Conservation (phyloP, 108 stramenopile genomes). For the Fragilariopsis cylindrus region DNA sequence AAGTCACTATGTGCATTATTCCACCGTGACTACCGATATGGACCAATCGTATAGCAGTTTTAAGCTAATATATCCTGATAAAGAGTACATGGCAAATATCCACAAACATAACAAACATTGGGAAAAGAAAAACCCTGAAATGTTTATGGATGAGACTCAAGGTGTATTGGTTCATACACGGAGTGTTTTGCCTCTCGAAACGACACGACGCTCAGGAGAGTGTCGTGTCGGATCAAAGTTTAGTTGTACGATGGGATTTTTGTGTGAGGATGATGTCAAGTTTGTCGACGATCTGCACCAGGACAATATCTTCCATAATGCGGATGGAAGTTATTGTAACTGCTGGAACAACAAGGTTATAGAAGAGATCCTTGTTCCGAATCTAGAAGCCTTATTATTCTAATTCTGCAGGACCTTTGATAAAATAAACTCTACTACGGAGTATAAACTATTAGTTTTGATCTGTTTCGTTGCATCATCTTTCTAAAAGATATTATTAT, state of each 20-base stretch:
- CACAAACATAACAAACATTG: conserved; percentile 6
- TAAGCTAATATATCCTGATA: conserved; percentile 12
- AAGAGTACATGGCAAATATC: neutral
- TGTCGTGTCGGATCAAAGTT: conserved; percentile 21
- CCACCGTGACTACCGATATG: conserved; percentile 59
- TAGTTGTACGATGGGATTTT: conserved; percentile 34
- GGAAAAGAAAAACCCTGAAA: conserved; percentile 29
- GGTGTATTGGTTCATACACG: conserved; percentile 75
- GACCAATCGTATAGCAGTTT: conserved; percentile 46
- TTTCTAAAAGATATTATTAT: neutral
- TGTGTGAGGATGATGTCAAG: conserved; percentile 25
- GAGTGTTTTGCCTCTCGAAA: conserved; percentile 37
- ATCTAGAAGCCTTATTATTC: conserved; percentile 8
- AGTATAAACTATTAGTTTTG: neutral
- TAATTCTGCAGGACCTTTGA: neutral
- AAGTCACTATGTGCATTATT: conserved; percentile 84
- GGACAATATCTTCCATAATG: conserved; percentile 29
- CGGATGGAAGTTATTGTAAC: conserved; percentile 62
- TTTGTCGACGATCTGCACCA: conserved; percentile 26
- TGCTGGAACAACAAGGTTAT: conserved; percentile 50
- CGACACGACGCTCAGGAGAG: conserved; percentile 29
- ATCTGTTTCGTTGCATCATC: neutral
- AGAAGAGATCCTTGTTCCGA: conserved; percentile 22
- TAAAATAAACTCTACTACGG: neutral
- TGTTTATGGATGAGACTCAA: conserved; percentile 63